A percentile compares a stretch with the other conserved stretches of the same genome.
These are phyloP conservation scores for Populus euphratica DNA, from an alignment of 345 rosid species.

Conservation along the genomic window DNA sequence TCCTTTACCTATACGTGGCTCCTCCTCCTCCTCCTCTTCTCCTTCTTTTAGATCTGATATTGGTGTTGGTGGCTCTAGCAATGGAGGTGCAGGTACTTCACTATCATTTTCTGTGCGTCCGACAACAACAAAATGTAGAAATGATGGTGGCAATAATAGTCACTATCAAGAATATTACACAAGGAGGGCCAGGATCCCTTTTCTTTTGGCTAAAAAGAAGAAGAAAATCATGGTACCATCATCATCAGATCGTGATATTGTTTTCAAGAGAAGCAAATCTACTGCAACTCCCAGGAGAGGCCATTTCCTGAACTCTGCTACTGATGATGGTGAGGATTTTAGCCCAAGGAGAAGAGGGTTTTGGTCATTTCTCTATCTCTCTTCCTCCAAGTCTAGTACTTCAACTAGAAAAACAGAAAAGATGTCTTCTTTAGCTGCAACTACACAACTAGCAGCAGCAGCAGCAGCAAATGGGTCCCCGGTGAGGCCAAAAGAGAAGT, in stretches of 20 bases:
- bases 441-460: background rate
- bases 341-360: constrained; percentile 70
- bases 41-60: constrained; percentile 87
- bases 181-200: constrained; percentile 53
- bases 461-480: constrained; percentile 15
- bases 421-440: constrained; percentile 6
- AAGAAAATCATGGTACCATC: constrained; percentile 52
- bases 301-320: constrained; percentile 33
- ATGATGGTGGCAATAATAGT: constrained; percentile 18
- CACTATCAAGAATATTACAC: constrained; percentile 30
- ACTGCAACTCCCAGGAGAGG: constrained; percentile 43
- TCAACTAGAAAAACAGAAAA: constrained; percentile 36
- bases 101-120: constrained; percentile 42
- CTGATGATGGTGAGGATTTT: constrained; percentile 42
- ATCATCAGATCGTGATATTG: constrained; percentile 44
- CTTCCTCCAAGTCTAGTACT: constrained; percentile 39
- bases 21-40: constrained; percentile 54
- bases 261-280: constrained; percentile 83
- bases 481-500: constrained; percentile 35
- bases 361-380: constrained; percentile 80
- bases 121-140: constrained; percentile 19
- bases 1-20: constrained; percentile 53
- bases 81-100: constrained; percentile 20
- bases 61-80: constrained; percentile 7
- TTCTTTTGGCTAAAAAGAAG: constrained; percentile 70